Evolutionary conservation across 2,329 filamentous ascomycete species (phyloP), one percentile per base, ranked within the genome.

Genomic region (Tolypocladium album): DNA sequence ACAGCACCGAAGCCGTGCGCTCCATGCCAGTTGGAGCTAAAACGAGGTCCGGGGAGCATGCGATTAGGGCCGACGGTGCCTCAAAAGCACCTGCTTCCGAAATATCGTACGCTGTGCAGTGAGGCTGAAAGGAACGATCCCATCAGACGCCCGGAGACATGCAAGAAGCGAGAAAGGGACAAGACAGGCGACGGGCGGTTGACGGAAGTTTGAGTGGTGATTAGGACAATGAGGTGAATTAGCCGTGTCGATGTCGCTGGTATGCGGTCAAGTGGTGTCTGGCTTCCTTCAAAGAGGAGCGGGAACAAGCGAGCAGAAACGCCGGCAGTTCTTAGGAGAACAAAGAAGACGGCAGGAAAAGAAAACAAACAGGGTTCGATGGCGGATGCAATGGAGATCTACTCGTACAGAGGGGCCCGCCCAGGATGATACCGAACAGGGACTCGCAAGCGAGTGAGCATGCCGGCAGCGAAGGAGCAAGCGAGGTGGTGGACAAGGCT

Each of bases 1-100:
- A 72, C 59, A 67, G 64, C 63, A 73, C 66, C 62, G 71, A 70
- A 60, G 67, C 64, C 20, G 64, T 64, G 57, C 65, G 67, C 59
- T 66, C 68, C 70, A 70, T 71, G 36, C 56, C 59, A 24, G 36
- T 36, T 4, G 20, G 58, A 47, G 50, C 39, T 42, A 17, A 3
- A 17, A 53, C 12, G 36, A 36, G 34, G 7, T 15, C 11, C 20
- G 42, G 7, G 5, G 1, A 40, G 47, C 56, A 60, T 50, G 56
- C 56, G 55, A 56, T 2, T 9, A 15, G n/a, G n/a, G 9, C 13
- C 7, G 22, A 40, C 20, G 13, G n/a, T 9, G 27, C 4, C 4
- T 31, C 27, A 15, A 42, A 31, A n/a, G 45, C n/a, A 20, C n/a
- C 13, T 12, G 6, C 3, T 31, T 1, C 17, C 7, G 27, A 52